Base-by-base conservation (phyloP, 352 stramenopile genomes). In the Phytophthora tubulina region DNA sequence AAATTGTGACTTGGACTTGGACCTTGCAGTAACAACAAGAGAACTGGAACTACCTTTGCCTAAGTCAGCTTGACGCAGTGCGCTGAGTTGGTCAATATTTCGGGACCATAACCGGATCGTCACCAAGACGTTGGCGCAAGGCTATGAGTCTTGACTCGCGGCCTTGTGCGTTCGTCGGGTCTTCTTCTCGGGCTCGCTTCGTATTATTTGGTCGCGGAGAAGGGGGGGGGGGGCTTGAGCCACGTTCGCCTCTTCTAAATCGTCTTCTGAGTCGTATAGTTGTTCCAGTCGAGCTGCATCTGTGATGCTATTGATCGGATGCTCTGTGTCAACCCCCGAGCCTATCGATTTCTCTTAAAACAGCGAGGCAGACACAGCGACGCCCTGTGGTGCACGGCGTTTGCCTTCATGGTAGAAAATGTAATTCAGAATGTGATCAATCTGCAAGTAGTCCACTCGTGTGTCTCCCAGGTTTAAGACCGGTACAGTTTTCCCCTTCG, bases 331-430 rank as follows among this genome's bases (percentile, higher is more conserved):
- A 27, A 3, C 27, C 8, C 8, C 4, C 7, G 11, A 17, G 6
- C 6, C 11, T 3, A 3, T 14, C 1, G 39, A 6, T 6, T 31
- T 30, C 7, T 30, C 49, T 8, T 15, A 2, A 60, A 49, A 49
- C 2, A 60, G 21, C 1, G 3, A 49, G 2, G 6, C 27, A 14
- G 52, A 4, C 3, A 49, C 17, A 2, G 6, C 3, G 2, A 60
- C 36, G 2, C 52, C 36, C 14, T 27, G 21, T 6, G 52, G 52
- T 0, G 53, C 27, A 2, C 63, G 53, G 0, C 46, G 36, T 11
- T 65, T 64, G 3, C 53, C 53, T 9, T 59, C 53, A 0, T 30
- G 21, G 15, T 71, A 64, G 30, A 71, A 71, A 6, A 64, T 11
- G 14, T 27, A 65, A 14, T 65, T 54, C 11, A 64, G 30, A 33